Conservation (phyloP, 495 filamentous ascomycete genomes). For the Neurospora cerealis region DNA sequence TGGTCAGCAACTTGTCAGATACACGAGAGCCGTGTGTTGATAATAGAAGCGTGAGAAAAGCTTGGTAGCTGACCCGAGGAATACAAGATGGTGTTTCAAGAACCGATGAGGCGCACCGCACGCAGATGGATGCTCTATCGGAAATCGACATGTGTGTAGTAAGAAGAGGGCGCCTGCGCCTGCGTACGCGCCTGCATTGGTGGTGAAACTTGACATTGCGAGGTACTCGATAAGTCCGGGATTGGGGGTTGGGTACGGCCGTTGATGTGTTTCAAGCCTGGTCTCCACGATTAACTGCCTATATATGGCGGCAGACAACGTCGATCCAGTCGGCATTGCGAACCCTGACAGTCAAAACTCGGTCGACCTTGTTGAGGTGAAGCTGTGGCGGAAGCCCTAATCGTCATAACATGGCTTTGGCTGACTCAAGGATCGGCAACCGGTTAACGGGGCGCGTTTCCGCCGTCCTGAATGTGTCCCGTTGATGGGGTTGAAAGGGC, state of each 20-base stretch:
- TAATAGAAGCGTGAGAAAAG: not conserved
- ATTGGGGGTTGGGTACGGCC: constrained; percentile 2
- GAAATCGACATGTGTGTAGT: not conserved
- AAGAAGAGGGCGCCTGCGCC: not conserved
- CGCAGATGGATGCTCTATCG: not conserved
- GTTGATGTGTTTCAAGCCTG: not conserved
- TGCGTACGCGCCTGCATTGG: not conserved
- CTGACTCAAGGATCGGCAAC: not conserved
- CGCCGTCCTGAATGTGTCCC: not conserved
- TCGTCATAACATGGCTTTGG: not conserved
- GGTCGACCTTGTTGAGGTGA: constrained; percentile 6
- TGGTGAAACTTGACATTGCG: constrained; percentile 1
- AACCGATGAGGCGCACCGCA: constrained; percentile 4
- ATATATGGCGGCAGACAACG: not conserved
- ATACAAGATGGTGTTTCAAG: constrained; percentile 3
- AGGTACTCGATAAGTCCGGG: not conserved
- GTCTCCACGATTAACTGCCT: not conserved
- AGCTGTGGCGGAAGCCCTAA: constrained; percentile 9
- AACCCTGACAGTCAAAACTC: constrained; percentile 1
- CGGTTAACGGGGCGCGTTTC: not conserved
- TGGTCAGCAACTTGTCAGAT: not conserved
- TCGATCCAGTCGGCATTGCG: constrained; percentile 2
- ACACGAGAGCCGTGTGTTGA: not conserved
- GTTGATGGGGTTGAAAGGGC: not conserved
- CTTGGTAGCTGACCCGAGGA: not conserved